Conservation (phyloP, 441 rosid genomes). For the Gossypium aridum region DNA sequence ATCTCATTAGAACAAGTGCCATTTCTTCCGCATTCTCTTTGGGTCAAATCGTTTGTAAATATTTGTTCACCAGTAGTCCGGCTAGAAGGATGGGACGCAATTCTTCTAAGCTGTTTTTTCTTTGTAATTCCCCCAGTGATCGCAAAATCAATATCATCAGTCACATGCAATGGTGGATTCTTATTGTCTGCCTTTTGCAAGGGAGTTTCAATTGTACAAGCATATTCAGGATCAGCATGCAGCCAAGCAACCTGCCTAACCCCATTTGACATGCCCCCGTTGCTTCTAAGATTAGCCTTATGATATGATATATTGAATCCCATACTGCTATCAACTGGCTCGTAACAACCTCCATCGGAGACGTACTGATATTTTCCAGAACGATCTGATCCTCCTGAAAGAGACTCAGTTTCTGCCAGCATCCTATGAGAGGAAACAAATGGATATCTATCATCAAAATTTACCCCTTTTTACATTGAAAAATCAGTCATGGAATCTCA, state of each 20-base stretch:
- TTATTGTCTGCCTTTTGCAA: constrained; percentile 22
- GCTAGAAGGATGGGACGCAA: constrained; percentile 38
- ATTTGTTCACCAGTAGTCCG: constrained; percentile 17
- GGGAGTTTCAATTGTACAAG: constrained; percentile 47
- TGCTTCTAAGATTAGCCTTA: constrained; percentile 38
- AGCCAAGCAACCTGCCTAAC: constrained; percentile 38
- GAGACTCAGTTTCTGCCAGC: constrained; percentile 54
- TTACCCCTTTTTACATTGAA: constrained; percentile 8
- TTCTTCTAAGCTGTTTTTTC: constrained; percentile 41
- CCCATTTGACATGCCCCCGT: constrained; percentile 32
- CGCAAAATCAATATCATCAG: constrained; percentile 31
- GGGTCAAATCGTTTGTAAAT: constrained; percentile 25
- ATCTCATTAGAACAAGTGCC: constrained; percentile 34
- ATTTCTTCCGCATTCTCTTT: constrained; percentile 29
- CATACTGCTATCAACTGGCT: constrained; percentile 42
- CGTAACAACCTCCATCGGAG: constrained; percentile 55
- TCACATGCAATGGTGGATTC: constrained; percentile 18
- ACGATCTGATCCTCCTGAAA: constrained; percentile 56
- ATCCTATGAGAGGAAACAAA: constrained; percentile 43
- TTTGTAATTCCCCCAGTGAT: constrained; percentile 23
- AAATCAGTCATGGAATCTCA: not conserved
- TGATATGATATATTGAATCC: constrained; percentile 69
- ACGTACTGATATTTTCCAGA: constrained; percentile 41
- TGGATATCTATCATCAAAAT: constrained; percentile 14
- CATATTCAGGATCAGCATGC: constrained; percentile 43